A percentile compares a stretch with the other conserved stretches of the same genome.
These are phyloP conservation scores for Lophiostoma macrostomum DNA, from an alignment of 495 filamentous ascomycete species.

Conservation along the genomic window DNA sequence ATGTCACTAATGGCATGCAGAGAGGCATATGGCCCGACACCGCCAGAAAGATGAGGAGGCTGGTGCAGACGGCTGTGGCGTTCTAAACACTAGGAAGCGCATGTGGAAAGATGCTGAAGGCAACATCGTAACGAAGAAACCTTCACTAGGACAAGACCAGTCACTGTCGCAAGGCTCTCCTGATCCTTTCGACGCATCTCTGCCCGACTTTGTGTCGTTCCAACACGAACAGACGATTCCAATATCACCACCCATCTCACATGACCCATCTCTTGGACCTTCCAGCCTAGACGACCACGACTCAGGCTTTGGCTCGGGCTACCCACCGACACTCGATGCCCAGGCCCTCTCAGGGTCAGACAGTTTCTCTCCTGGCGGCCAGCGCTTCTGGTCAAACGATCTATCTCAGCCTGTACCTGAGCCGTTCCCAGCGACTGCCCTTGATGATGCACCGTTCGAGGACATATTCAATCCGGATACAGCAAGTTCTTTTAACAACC, in stretches of 20 bases:
- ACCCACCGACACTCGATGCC: conserved; percentile 14
- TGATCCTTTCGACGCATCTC: not conserved
- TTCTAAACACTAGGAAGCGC: conserved; percentile 59
- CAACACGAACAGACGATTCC: conserved; percentile 14
- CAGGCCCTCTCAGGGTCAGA: conserved; percentile 4
- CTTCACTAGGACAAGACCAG: not conserved
- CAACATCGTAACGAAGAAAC: conserved; percentile 48
- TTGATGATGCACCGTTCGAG: conserved; percentile 43
- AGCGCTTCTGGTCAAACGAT: conserved; percentile 25
- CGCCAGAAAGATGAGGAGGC: conserved; percentile 59
- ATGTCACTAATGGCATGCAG: conserved; percentile 39
- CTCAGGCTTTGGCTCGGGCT: conserved; percentile 5
- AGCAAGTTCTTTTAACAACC: conserved; percentile 55
- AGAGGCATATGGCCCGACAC: conserved; percentile 59
- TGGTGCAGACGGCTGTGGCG: conserved; percentile 55
- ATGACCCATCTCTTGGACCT: conserved; percentile 19
- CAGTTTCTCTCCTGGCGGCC: conserved; percentile 6
- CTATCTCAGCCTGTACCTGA: conserved; percentile 4
- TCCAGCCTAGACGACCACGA: conserved; percentile 20
- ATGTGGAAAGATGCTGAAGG: conserved; percentile 57
- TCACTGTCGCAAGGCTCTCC: not conserved
- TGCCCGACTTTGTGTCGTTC: conserved; percentile 12
- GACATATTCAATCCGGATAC: conserved; percentile 46
- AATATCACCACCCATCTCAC: conserved; percentile 32
- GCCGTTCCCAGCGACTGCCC: not conserved